phyloP scores from a whole-genome alignment of 192 early-diverging fungal genomes.

The Backusella australiensis region DNA sequence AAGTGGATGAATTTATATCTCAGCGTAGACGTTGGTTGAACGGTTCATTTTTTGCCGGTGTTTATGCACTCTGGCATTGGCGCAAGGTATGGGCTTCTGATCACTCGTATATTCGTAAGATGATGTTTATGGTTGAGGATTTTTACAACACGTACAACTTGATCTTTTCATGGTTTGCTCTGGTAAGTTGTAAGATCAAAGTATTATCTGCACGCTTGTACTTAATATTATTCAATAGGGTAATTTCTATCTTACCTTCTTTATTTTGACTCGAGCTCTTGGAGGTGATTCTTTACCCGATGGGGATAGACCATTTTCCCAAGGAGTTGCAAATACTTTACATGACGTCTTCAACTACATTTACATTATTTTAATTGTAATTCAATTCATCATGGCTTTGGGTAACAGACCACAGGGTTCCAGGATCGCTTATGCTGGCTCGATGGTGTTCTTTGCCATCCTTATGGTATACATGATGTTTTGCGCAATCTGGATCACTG shows the following conservation, averaged over 20 bases:
- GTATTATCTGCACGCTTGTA: neutral
- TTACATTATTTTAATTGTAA: conserved; percentile 63
- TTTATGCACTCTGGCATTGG: conserved; percentile 70
- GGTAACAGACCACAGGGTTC: conserved; percentile 92
- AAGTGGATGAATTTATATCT: conserved; percentile 61
- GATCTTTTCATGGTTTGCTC: conserved; percentile 90
- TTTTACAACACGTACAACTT: conserved; percentile 81
- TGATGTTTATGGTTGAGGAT: conserved; percentile 75
- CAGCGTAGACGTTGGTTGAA: conserved; percentile 85
- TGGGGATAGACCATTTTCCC: conserved; percentile 30
- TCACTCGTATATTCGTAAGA: conserved; percentile 65
- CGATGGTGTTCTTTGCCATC: conserved; percentile 80
- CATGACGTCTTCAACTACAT: conserved; percentile 43
- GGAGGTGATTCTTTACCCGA: conserved; percentile 8
- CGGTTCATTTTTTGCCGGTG: conserved; percentile 72
- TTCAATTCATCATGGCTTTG: conserved; percentile 86
- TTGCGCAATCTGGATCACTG: conserved; percentile 66
- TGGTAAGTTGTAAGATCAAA: conserved; percentile 25
- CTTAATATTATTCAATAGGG: conserved; percentile 23
- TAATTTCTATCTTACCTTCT: conserved; percentile 65
- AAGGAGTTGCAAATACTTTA: conserved; percentile 36
- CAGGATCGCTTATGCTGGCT: conserved; percentile 68
- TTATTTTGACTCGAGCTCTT: conserved; percentile 48
- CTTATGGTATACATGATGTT: conserved; percentile 89
- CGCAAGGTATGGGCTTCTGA: conserved; percentile 61